Base-by-base conservation (phyloP, 169 alveolate species). In the Plasmodium ovale region DNA sequence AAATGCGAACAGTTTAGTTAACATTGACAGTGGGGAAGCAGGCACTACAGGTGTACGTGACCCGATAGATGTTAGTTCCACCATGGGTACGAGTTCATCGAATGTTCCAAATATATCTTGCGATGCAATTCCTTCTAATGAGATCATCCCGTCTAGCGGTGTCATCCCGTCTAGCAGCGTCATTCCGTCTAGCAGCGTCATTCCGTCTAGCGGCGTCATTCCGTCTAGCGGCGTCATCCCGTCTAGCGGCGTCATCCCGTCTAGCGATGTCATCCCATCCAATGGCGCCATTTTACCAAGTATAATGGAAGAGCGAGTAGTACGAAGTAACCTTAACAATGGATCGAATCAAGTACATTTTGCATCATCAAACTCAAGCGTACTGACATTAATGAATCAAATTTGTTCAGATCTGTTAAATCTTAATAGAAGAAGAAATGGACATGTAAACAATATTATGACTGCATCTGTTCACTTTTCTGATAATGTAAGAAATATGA, bases 301-400 rank as follows among this genome's bases (percentile, higher is more conserved):
- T 16, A 60, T 19, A 23, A 44, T 27, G 27, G 72, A 58, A 2
- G 49, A 37, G 6, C 23, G 72, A 35, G 1, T 44, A 44, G 3
- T 33, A 3, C 33, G 14, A 27, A 72, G n/a, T 65, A 72, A 31
- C 37, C 19, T 47, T 27, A 72, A 56, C 27, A 62, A 25, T 9
- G 21, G 21, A 56, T 9, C 25, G 5, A 31, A 37, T 5, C 27
- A 29, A 10, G 1, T 60, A 9, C 59, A 77, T 54, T 54, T 25
- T 21, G 37, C 49, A 5, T 16, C 70, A 16, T 4, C 77, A 6
- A 77, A 29, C 39, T n/a, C 68, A 1, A 77, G 62, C 56, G 62
- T 77, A 77, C 62, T 60, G 14, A 53, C 65, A n/a, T 51, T 77
- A 77, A 77, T 77, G 88, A 58, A 77, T 77, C 71, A 77, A 10